Evolutionary conservation across 164 flowering plant genomes (phyloP).

Genomic region (Aristolochia contorta): DNA sequence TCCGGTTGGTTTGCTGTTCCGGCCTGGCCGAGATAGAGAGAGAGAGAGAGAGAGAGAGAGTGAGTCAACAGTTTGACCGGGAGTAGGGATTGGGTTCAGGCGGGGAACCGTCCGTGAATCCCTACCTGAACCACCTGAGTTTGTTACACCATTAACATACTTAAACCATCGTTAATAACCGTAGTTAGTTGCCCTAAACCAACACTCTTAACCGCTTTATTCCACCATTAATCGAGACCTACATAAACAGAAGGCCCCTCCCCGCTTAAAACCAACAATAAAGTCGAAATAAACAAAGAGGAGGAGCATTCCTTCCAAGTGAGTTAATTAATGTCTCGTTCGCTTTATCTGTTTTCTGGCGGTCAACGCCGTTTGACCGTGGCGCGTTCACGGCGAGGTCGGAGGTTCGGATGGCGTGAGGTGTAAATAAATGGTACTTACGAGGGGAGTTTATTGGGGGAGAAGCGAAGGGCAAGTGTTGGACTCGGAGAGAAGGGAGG

Average conservation of each 20-base stretch:
- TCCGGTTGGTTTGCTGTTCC: too few relatives aligned
- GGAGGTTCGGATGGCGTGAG: not conserved
- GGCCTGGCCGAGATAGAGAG: not conserved
- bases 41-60: not conserved
- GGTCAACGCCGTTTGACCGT: conserved; percentile 12
- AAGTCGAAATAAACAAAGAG: too few relatives aligned
- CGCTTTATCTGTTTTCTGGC: too few relatives aligned
- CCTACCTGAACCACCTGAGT: conserved; percentile 3
- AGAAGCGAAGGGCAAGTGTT: not conserved
- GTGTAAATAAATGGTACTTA: too few relatives aligned
- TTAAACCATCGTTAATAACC: not conserved
- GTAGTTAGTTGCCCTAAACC: conserved; percentile 5
- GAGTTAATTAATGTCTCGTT: too few relatives aligned
- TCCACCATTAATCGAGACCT: too few relatives aligned
- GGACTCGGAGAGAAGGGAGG: not conserved
- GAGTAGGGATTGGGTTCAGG: not conserved
- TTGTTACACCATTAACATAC: conserved; percentile 1
- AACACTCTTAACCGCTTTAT: not conserved
- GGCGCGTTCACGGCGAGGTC: not conserved
- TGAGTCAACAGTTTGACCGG: conserved; percentile 7
- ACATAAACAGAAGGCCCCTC: too few relatives aligned
- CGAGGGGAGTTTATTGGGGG: too few relatives aligned
- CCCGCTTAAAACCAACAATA: not conserved
- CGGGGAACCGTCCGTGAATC: not conserved
- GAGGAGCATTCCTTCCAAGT: too few relatives aligned